A percentile compares a stretch with the other conserved stretches of the same genome.
These are phyloP conservation scores for Ustilago curta DNA, from an alignment of 1,284 basidiomycete genomes.

Conservation along the genomic window DNA sequence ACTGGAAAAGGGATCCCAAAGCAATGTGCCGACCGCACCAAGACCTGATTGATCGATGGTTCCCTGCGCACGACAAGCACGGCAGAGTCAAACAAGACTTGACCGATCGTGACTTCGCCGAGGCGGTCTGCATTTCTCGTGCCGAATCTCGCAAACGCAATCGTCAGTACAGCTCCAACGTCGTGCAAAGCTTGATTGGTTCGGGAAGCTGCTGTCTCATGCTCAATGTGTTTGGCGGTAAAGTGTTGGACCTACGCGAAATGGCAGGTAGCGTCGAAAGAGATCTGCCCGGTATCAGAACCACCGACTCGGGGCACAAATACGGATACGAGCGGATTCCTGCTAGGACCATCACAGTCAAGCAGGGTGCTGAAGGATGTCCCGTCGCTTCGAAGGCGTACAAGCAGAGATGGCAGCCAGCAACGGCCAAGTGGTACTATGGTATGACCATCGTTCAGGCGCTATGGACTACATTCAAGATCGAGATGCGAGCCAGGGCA, in stretches of 20 bases:
- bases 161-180: constrained; percentile 33
- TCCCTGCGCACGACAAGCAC: constrained; percentile 37
- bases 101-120: constrained; percentile 36
- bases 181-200: constrained; percentile 38
- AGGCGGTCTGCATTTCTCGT: constrained; percentile 30
- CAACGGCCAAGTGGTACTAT: constrained; percentile 29
- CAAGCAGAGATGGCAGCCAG: constrained; percentile 44
- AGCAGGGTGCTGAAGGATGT: constrained; percentile 12
- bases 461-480: constrained; percentile 43
- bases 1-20: constrained; percentile 23
- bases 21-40: constrained; percentile 44
- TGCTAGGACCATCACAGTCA: constrained; percentile 23
- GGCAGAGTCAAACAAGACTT: constrained; percentile 24
- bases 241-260: constrained; percentile 36
- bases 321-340: constrained; percentile 48
- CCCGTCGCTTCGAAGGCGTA: constrained; percentile 4
- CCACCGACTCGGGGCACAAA: constrained; percentile 15
- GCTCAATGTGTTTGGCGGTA: constrained; percentile 44
- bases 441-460: constrained; percentile 48
- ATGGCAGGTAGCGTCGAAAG: constrained; percentile 35
- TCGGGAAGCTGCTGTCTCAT: constrained; percentile 47
- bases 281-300: constrained; percentile 27
- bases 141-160: constrained; percentile 29
- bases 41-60: constrained; percentile 48
- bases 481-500: constrained; percentile 40